Base-by-base conservation (phyloP, 208 protist species). In the Crithidia thermophila region DNA sequence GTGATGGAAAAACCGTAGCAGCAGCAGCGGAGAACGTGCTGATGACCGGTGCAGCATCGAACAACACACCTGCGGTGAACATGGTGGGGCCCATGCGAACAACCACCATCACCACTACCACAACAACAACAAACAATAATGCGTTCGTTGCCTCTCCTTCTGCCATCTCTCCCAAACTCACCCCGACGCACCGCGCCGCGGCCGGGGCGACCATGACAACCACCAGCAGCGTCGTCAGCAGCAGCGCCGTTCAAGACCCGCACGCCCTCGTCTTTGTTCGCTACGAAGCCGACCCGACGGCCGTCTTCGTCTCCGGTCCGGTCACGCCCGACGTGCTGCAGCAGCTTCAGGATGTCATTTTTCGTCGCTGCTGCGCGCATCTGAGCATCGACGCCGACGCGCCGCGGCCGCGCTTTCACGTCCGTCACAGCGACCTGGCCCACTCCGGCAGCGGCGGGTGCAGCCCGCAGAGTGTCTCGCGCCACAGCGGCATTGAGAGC, bases 231-330 rank as follows among this genome's bases (percentile, higher is more conserved):
- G 51, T 33, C 42, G 33, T 37, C 63, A 31, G 45, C 59, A 70
- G 59, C 42, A 23, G 52, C 20, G 39, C 34, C 9, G 31, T 42
- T 4, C 45, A 16, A 14, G 46, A 60, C n/a, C 51, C 55, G 0
- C 66, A 71, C 0, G 34, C 59, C 1, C 30, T 82, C 31, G 77
- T 92, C 10, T 67, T 85, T 20, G 75, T 92, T 1, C 82, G 75
- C n/a, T 89, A 87, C 66, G 81, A 87, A 27, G 49, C 85, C 6
- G 66, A 87, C 57, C 86, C 82, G 1, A 77, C 83, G 14, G 78
- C 79, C 23, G 63, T 89, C 28, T 71, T 73, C 55, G 59, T 92
- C 14, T 68, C 62, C 2, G 86, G 86, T 1, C 61, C 56, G 6
- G 79, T 88, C 39, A 62, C 40, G 16, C 74, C 71, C 18, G 33